Evolutionary conservation across 306 rosid genomes (phyloP), one percentile per base, ranked within the genome.

Genomic region (Fragaria vesca): DNA sequence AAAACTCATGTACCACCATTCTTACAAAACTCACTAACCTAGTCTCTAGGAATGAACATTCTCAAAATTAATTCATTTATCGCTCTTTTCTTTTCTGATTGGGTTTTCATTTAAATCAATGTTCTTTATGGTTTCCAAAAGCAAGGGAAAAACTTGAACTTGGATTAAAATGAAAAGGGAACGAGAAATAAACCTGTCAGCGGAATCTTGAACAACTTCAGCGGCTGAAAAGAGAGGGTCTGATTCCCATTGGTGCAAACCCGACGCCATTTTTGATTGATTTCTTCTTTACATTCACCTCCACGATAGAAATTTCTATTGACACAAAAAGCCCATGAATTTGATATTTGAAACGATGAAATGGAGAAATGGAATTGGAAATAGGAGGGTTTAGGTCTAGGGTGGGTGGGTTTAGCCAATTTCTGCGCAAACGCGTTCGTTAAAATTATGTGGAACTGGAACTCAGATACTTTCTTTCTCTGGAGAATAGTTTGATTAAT

Each of bases 171-270:
- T 6, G 16, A 21, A 24, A 52, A 26, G 9, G 5, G 40, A 55
- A 66, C 1, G 34, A 47, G 75, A 73, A 67, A 73, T 69, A 13
- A 16, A 80, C 87, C 87, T 73, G 51, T 84, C 84, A 40, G 84
- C 87, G 48, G 87, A 84, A 75, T 80, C 87, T 77, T 80, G 87
- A 57, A 84, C 77, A 9, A 84, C 82, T 78, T 84, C 87, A 30
- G 87, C 87, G 5, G 87, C 87, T 26, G 84, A 77, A 32, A 73
- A 80, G 73, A 84, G 79, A 77, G 87, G 87, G 82, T 84, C 87
- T 12, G 84, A 73, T 54, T 84, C 87, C 87, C 87, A 84, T 51
- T 73, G 87, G 48, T 67, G 81, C 75, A 77, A 84, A 70, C 77
- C 77, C 74, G 84, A 78, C 51, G 84, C 81, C 86, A 83, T 83